Base-by-base conservation (phyloP, 129 eudicot species). In the Sambucus nigra region DNA sequence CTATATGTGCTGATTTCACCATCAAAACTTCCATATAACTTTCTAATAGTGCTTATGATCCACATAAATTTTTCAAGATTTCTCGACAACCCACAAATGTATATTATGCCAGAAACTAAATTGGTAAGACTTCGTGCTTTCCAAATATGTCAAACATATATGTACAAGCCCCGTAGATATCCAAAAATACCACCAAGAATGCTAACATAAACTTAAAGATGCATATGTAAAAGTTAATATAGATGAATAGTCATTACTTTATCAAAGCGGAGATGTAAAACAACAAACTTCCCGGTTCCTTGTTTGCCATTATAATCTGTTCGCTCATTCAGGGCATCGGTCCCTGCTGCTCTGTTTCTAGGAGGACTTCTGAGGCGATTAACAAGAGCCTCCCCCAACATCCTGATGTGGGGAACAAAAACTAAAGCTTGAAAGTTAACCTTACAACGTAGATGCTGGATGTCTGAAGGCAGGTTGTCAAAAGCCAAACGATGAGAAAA, bases 401-500 rank as follows among this genome's bases (percentile, higher is more conserved):
- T 66, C 48, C 69, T 79, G 66, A 91, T 79, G 31, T 85, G 88
- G 53, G 95, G 88, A 70, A 83, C 87, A 53, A 89, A 84, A 59
- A 50, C 69, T 46, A 89, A 60, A 18, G 97, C 95, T 69, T 89
- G 69, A 65, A 91, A 85, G 86, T 91, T 91, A 55, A 85, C 98
- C 71, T 80, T 82, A 61, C 95, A 91, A 12, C 98, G 82, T 13
- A 91, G 82, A 38, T 63, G 81, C 67, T 85, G 95, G 72, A 91
- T 85, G 40, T 76, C 83, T 41, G 71, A 59, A 25, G 95, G 95
- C 59, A 84, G 57, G 64, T 74, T 74, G 70, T 91, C 95, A 41
- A 91, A 91, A 21, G 94, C 94, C 75, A 91, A 71, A 61, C 98
- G 98, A 67, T 91, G 98, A 25, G 94, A 91, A 63, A 91, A 91